Evolutionary conservation across 345 rosid species (phyloP).

Genomic region (Aquilaria sinensis): DNA sequence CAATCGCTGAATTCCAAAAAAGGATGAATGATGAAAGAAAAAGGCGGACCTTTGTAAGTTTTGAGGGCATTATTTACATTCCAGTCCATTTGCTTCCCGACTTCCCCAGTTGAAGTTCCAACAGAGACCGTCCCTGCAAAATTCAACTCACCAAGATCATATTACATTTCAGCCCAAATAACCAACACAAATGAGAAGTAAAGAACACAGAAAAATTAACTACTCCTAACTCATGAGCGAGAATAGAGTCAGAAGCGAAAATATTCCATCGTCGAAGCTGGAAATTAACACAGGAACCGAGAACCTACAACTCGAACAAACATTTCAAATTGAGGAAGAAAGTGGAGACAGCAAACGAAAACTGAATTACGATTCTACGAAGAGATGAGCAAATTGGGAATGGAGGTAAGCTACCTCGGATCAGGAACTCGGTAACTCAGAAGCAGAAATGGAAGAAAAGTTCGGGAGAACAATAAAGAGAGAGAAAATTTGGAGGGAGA

Average conservation of each 20-base stretch:
- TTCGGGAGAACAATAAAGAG: neutral
- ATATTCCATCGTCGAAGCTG: neutral
- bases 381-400: neutral
- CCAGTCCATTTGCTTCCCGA: conserved; percentile 73
- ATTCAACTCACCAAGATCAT: neutral
- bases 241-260: neutral
- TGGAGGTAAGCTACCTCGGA: neutral
- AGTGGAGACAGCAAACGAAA: neutral
- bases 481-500: conserved; percentile 19
- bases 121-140: conserved; percentile 17
- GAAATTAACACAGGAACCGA: neutral
- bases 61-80: conserved; percentile 67
- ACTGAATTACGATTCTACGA: neutral
- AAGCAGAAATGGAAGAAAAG: neutral
- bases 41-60: conserved; percentile 56
- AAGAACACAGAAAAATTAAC: neutral
- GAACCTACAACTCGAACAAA: no score
- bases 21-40: neutral
- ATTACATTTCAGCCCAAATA: neutral
- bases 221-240: conserved; percentile 8
- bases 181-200: neutral
- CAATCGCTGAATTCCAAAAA: neutral
- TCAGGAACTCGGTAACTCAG: neutral
- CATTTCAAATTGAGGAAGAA: neutral
- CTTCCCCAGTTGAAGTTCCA: conserved; percentile 21